phyloP scores from a whole-genome alignment of 1,284 basidiomycete species.

The Schizophyllum amplum region DNA sequence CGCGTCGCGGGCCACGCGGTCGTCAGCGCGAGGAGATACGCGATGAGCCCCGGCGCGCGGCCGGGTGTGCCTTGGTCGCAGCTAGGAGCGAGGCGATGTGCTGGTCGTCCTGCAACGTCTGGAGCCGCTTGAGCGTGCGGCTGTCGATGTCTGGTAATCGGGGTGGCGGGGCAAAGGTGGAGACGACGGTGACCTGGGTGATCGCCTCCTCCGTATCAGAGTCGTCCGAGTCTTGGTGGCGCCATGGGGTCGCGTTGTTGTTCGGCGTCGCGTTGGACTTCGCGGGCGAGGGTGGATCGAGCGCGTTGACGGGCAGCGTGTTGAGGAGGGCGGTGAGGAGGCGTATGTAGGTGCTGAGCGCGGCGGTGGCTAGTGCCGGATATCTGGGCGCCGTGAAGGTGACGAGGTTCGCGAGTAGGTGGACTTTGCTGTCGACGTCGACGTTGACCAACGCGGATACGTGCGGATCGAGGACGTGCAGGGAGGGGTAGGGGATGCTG shows the following conservation, averaged over 20 bases:
- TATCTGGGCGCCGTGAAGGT: conserved; percentile 55
- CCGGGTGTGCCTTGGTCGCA: conserved; percentile 26
- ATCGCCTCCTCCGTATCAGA: conserved; percentile 35
- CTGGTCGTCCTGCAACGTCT: conserved; percentile 35
- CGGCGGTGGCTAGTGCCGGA: conserved; percentile 30
- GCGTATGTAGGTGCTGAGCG: conserved; percentile 47
- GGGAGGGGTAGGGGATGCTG: conserved; percentile 15
- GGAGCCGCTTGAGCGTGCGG: conserved; percentile 47
- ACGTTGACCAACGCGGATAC: conserved; percentile 7
- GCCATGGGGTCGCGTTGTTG: conserved; percentile 5
- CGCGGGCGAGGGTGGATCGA: conserved; percentile 33
- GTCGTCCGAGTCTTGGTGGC: conserved; percentile 10
- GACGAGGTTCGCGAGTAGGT: conserved; percentile 60
- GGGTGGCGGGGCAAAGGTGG: conserved; percentile 24
- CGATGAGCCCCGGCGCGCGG: conserved; percentile 35
- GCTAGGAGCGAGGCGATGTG: conserved; percentile 48
- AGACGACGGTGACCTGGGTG: conserved; percentile 31
- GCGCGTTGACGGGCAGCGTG: conserved; percentile 39
- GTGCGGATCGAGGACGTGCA: conserved; percentile 12
- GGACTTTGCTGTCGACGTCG: conserved; percentile 30
- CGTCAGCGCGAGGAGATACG: conserved; percentile 46
- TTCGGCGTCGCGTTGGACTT: conserved; percentile 11
- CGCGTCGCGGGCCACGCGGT: conserved; percentile 51
- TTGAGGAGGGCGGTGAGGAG: conserved; percentile 46
- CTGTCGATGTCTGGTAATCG: conserved; percentile 39